Percentiles rank a stretch among this genome's conserved stretches.
Conservation (phyloP, 163 green algal genomes). For the Botryococcus braunii region DNA sequence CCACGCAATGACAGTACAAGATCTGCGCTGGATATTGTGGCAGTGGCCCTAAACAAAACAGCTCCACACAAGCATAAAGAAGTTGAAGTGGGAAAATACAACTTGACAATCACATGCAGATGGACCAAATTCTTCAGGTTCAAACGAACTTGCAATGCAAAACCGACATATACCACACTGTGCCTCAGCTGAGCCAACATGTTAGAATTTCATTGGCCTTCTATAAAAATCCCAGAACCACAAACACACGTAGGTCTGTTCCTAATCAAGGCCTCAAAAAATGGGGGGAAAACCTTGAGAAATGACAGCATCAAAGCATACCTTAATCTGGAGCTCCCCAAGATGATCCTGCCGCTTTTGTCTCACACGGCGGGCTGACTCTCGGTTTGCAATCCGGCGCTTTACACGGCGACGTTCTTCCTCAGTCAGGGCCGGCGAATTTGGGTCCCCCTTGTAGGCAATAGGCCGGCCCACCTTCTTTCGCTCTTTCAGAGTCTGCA, state of each 20-base stretch:
- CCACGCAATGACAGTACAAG: neutral
- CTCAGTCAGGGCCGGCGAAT: conserved; percentile 14
- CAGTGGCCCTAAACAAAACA: no score
- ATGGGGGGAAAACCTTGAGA: neutral
- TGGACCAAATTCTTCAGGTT: no score
- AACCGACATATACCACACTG: neutral
- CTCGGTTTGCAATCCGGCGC: conserved; percentile 38
- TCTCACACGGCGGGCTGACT: conserved; percentile 36
- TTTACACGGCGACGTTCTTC: conserved; percentile 17
- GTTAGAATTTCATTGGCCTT: neutral
- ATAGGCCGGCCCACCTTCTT: conserved; percentile 21
- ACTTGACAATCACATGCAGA: no score
- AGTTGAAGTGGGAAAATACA: no score
- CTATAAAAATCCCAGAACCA: neutral
- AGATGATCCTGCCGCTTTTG: conserved; percentile 17
- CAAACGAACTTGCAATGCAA: no score
- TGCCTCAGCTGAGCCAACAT: neutral
- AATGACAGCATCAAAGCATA: neutral
- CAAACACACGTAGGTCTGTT: neutral
- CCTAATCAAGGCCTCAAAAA: neutral
- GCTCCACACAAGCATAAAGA: no score
- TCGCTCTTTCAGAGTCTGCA: conserved; percentile 6
- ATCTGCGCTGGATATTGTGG: no score
- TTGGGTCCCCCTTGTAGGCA: conserved; percentile 11
- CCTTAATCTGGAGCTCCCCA: conserved; percentile 21